Evolutionary conservation across 129 eudicot genomes (phyloP).

Genomic region (Flaveria robusta): DNA sequence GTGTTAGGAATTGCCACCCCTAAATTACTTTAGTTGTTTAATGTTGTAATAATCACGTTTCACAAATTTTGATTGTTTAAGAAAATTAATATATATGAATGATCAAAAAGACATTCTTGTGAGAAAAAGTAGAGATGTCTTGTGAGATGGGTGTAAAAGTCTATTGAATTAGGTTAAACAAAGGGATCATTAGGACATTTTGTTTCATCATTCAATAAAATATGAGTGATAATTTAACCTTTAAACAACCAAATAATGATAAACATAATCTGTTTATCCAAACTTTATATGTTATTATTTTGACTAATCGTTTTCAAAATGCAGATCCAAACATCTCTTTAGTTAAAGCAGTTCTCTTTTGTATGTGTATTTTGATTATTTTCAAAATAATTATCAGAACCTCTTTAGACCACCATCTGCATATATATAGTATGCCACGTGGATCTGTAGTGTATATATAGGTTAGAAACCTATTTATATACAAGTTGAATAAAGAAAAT

Average conservation of each 20-base stretch:
- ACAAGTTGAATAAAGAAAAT: no score
- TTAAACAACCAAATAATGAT: background rate
- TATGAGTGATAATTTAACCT: background rate
- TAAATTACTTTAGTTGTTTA: background rate
- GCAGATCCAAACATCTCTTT: background rate
- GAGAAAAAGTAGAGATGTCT: background rate
- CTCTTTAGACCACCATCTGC: no score
- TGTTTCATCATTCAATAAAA: background rate
- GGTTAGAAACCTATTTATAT: no score
- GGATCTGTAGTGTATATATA: no score
- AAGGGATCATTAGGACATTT: background rate
- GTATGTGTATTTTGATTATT: background rate
- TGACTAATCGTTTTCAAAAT: background rate
- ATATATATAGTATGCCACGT: no score
- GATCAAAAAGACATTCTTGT: background rate
- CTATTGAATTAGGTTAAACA: background rate
- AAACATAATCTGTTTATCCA: background rate
- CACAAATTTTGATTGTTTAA: background rate
- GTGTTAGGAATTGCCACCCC: no score
- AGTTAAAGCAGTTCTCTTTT: background rate
- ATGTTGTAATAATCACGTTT: background rate
- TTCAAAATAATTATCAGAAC: background rate
- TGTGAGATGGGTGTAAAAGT: background rate
- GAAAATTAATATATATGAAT: slow-evolving; percentile 9
- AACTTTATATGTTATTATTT: background rate